phyloP scores from a whole-genome alignment of 208 protist species.

The Trypanosoma rangeli region DNA sequence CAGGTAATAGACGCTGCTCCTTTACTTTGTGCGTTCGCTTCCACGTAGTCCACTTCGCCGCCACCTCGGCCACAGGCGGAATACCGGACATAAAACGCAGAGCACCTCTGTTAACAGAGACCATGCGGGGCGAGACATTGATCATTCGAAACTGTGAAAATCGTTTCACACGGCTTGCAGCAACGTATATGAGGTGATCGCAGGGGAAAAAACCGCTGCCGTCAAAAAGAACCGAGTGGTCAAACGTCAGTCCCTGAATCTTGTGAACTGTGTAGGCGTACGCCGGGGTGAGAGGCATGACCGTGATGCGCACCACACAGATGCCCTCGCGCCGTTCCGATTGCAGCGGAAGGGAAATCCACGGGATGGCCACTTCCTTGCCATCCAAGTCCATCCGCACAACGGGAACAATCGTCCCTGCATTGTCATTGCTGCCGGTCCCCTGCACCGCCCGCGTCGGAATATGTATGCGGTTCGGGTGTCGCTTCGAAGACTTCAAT shows the following conservation, averaged over 20 bases:
- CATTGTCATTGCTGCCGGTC: background rate
- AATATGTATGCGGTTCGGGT: background rate
- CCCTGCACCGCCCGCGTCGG: background rate
- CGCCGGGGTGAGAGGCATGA: constrained; percentile 76
- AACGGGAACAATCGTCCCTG: constrained; percentile 44
- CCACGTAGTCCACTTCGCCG: constrained; percentile 34
- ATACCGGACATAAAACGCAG: constrained; percentile 50
- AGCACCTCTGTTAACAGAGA: constrained; percentile 68
- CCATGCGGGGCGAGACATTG: constrained; percentile 67
- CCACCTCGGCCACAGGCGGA: constrained; percentile 28
- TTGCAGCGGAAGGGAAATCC: constrained; percentile 43
- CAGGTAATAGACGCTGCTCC: background rate
- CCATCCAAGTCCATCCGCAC: constrained; percentile 73
- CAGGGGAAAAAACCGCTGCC: constrained; percentile 71
- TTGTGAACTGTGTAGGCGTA: constrained; percentile 94
- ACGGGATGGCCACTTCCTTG: constrained; percentile 73
- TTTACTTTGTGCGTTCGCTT: constrained; percentile 9
- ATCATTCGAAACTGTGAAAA: constrained; percentile 76
- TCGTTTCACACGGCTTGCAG: constrained; percentile 70
- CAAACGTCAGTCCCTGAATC: constrained; percentile 82
- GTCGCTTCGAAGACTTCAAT: background rate
- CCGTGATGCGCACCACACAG: constrained; percentile 39
- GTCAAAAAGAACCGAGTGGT: constrained; percentile 74
- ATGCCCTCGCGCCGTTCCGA: constrained; percentile 29
- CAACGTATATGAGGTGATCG: constrained; percentile 89